Conservation (phyloP, 1,284 basidiomycete species). For the Inonotus obliquus region DNA sequence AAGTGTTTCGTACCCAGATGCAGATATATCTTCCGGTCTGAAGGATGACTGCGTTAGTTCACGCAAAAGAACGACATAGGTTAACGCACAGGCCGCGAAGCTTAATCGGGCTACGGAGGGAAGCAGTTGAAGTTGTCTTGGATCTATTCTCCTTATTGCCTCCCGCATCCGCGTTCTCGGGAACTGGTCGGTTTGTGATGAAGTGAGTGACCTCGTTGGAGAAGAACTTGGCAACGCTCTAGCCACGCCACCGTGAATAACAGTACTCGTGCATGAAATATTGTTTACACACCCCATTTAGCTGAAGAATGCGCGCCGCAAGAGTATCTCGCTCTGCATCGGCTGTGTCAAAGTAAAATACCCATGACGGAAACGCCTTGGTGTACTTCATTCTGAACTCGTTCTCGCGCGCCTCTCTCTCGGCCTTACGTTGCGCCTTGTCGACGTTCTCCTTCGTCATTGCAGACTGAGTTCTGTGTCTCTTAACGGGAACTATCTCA, state of each 20-base stretch:
- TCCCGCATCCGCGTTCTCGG: conserved; percentile 32
- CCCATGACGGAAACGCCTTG: conserved; percentile 78
- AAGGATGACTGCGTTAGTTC: conserved; percentile 26
- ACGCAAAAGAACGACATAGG: conserved; percentile 8
- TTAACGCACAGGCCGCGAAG: conserved; percentile 49
- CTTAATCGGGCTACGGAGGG: conserved; percentile 63
- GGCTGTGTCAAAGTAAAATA: conserved; percentile 82
- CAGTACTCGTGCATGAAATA: background rate
- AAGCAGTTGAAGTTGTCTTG: conserved; percentile 25
- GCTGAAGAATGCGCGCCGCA: conserved; percentile 46
- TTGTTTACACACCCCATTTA: conserved; percentile 70
- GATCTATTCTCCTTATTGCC: conserved; percentile 63
- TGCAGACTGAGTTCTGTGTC: conserved; percentile 5
- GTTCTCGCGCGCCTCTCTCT: conserved; percentile 56
- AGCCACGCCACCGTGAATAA: conserved; percentile 15
- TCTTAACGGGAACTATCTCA: conserved; percentile 1
- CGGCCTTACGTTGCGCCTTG: conserved; percentile 38
- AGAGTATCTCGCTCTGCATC: conserved; percentile 47
- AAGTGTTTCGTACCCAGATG: conserved; percentile 44
- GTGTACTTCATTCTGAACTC: conserved; percentile 85
- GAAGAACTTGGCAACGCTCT: conserved; percentile 86
- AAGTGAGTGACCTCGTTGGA: conserved; percentile 83
- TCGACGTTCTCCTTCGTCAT: conserved; percentile 12
- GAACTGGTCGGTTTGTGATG: conserved; percentile 59
- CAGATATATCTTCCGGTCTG: conserved; percentile 28